These are phyloP conservation scores for Entophlyctis helioformis DNA, from an alignment of 192 early-diverging fungal species.

Conservation along the genomic window DNA sequence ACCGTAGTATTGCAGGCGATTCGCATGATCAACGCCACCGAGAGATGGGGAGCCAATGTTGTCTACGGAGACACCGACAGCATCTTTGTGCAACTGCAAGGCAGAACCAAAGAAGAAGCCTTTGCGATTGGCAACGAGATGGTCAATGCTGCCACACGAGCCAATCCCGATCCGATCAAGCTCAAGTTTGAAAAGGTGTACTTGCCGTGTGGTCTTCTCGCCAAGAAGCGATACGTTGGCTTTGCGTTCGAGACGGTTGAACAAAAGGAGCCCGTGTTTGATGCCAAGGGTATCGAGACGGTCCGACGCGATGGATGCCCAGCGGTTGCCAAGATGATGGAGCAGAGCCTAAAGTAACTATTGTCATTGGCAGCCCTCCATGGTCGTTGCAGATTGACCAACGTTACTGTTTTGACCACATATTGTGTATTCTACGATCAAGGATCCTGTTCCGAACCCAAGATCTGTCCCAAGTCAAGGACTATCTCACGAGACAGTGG, in stretches of 20 bases:
- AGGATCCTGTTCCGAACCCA: constrained; percentile 68
- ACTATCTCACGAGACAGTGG: constrained; percentile 60
- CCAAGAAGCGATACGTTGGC: constrained; percentile 94
- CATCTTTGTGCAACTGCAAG: constrained; percentile 68
- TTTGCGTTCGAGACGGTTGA: constrained; percentile 59
- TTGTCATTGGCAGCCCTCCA: not conserved
- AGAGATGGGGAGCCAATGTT: constrained; percentile 62
- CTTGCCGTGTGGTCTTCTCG: constrained; percentile 69
- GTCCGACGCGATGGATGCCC: constrained; percentile 80
- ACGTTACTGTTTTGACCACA: no score
- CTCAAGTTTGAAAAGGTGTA: constrained; percentile 95
- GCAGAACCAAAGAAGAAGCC: constrained; percentile 54
- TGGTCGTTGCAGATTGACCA: no score
- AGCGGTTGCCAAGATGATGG: constrained; percentile 65
- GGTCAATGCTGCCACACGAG: constrained; percentile 54
- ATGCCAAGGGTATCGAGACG: constrained; percentile 94
- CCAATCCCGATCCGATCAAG: constrained; percentile 72
- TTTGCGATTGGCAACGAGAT: constrained; percentile 78
- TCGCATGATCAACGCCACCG: constrained; percentile 42
- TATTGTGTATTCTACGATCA: not conserved
- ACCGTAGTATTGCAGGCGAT: constrained; percentile 39
- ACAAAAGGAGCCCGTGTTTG: constrained; percentile 64
- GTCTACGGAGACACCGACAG: constrained; percentile 95
- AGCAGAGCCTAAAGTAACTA: constrained; percentile 54
- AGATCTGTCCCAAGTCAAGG: constrained; percentile 70